Percentiles rank a stretch among this genome's conserved stretches.
These are phyloP conservation scores for Fagopyrum tataricum DNA, from an alignment of 148 eudicot species.

Conservation along the genomic window DNA sequence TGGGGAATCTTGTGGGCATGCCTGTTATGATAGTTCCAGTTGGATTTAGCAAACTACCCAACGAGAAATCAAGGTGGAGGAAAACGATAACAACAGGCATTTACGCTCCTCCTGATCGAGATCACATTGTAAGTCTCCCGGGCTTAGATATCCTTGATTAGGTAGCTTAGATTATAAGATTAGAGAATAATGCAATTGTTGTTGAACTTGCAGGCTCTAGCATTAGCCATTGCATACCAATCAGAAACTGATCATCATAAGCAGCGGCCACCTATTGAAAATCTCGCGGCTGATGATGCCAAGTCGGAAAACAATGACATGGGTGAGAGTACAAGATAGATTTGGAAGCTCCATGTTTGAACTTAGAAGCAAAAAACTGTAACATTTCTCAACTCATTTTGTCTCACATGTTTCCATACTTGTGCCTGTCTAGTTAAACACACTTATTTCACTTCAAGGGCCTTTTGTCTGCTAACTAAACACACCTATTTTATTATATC, in stretches of 20 bases:
- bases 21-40: slow-evolving; percentile 74
- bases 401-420: too few species aligned
- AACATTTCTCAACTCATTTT: too few species aligned
- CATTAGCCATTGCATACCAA: slow-evolving; percentile 77
- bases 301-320: too few species aligned
- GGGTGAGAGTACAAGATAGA: too few species aligned
- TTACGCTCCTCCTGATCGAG: slow-evolving; percentile 71
- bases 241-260: slow-evolving; percentile 68
- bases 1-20: slow-evolving; percentile 92
- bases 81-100: slow-evolving; percentile 69
- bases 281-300: slow-evolving; percentile 20
- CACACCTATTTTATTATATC: too few species aligned
- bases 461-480: too few species aligned
- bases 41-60: slow-evolving; percentile 42
- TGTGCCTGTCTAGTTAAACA: too few species aligned
- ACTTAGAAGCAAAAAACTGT: too few species aligned
- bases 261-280: slow-evolving; percentile 73
- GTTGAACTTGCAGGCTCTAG: slow-evolving; percentile 45
- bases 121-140: slow-evolving; percentile 60
- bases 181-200: neutral
- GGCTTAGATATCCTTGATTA: neutral
- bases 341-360: too few species aligned
- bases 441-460: too few species aligned
- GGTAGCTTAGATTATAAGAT: too few species aligned
- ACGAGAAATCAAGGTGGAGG: slow-evolving; percentile 53